phyloP scores from a whole-genome alignment of 225 moss, liverwort and hornwort genomes.

The Neckera pumila region DNA sequence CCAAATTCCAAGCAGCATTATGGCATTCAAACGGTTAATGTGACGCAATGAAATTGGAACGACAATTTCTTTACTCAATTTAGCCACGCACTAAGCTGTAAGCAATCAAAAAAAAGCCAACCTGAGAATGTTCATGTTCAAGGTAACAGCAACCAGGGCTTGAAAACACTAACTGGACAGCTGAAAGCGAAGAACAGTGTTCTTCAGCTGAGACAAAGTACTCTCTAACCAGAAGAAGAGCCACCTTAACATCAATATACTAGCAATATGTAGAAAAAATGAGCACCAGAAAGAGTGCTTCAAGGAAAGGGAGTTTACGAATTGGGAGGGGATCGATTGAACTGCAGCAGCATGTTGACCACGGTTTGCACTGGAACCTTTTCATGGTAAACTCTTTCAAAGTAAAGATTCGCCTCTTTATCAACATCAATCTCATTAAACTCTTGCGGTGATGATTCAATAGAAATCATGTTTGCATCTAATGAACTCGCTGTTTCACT shows the following conservation, averaged over 20 bases:
- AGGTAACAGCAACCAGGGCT: not conserved
- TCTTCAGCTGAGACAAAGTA: not conserved
- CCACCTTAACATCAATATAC: not conserved
- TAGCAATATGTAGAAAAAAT: not conserved
- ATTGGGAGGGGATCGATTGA: slow-evolving; percentile 11
- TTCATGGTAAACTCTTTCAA: slow-evolving; percentile 65
- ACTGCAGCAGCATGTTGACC: slow-evolving; percentile 29
- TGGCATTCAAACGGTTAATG: not conserved
- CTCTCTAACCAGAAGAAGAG: not conserved
- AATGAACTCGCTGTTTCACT: slow-evolving; percentile 6
- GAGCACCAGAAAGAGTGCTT: not conserved
- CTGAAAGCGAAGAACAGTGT: not conserved
- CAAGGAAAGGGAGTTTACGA: slow-evolving; percentile 7
- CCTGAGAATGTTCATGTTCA: not conserved
- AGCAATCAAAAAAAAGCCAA: not conserved
- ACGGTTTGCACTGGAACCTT: slow-evolving; percentile 38
- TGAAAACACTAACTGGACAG: not conserved
- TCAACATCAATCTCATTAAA: slow-evolving; percentile 63
- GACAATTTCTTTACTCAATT: not conserved
- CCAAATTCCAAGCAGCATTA: not conserved
- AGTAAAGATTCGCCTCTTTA: slow-evolving; percentile 77
- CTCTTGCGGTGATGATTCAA: slow-evolving; percentile 20
- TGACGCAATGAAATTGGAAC: not conserved
- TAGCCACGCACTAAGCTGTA: not conserved
- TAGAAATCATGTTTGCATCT: not conserved